A percentile compares a stretch with the other conserved stretches of the same genome.
These are phyloP conservation scores for Rhododendron ferrugineum DNA, from an alignment of 148 eudicot genomes.

Conservation along the genomic window DNA sequence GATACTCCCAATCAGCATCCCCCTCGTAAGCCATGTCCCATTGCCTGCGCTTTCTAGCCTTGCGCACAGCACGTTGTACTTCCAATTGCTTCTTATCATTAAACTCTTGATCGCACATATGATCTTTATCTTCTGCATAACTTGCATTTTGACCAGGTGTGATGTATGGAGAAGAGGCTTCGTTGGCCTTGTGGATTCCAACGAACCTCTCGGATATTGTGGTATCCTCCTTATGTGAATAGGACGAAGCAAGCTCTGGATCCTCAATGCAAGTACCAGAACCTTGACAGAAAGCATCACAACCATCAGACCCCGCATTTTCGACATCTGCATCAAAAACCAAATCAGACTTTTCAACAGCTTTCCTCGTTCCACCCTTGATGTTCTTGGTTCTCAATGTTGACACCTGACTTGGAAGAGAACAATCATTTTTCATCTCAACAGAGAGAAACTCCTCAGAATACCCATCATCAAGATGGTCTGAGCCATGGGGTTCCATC, in stretches of 20 bases:
- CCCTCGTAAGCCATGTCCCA: conserved; percentile 97
- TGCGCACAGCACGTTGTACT: conserved; percentile 57
- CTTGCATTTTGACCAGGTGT: conserved; percentile 33
- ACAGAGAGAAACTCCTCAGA: conserved; percentile 15
- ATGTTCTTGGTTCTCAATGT: background rate
- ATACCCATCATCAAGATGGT: conserved; percentile 11
- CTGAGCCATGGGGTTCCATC: conserved; percentile 7
- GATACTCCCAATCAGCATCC: conserved; percentile 74
- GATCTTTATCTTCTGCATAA: conserved; percentile 31
- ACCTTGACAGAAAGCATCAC: conserved; percentile 18
- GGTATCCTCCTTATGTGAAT: conserved; percentile 24
- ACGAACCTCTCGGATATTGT: conserved; percentile 3
- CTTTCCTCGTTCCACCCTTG: conserved; percentile 18
- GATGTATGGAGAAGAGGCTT: conserved; percentile 31
- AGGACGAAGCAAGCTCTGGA: conserved; percentile 17
- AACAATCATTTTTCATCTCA: conserved; percentile 17
- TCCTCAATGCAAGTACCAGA: conserved; percentile 10
- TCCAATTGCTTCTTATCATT: conserved; percentile 28
- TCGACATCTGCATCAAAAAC: conserved; percentile 17
- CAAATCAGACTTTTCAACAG: conserved; percentile 12
- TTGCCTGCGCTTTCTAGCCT: conserved; percentile 71
- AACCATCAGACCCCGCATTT: conserved; percentile 16
- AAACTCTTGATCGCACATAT: conserved; percentile 21
- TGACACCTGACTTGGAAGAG: conserved; percentile 22
- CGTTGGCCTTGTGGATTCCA: conserved; percentile 27